phyloP scores from a whole-genome alignment of 805 yeast species.

The Pichia cephalocereana region DNA sequence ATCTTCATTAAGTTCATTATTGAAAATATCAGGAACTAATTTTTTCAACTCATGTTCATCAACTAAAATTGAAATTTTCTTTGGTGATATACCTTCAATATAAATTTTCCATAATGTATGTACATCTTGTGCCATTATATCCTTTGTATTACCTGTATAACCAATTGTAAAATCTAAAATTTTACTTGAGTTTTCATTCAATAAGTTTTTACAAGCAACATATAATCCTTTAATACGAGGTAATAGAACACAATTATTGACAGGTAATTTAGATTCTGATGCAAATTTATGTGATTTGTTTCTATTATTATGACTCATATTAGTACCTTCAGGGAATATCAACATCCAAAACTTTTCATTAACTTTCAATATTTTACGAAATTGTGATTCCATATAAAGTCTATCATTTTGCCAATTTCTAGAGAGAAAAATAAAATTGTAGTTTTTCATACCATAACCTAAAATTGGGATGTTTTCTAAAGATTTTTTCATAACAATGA shows the following conservation, averaged over 20 bases:
- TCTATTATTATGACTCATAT: conserved; percentile 58
- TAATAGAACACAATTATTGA: conserved; percentile 43
- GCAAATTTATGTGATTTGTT: conserved; percentile 51
- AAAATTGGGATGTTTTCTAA: conserved; percentile 60
- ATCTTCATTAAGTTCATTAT: conserved; percentile 33
- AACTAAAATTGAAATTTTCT: conserved; percentile 53
- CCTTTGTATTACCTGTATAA: conserved; percentile 57
- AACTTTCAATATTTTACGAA: conserved; percentile 37
- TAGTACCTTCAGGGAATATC: conserved; percentile 94
- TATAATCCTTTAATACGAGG: conserved; percentile 81
- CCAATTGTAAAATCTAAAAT: conserved; percentile 81
- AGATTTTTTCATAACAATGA: conserved; percentile 72
- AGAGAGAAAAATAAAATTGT: conserved; percentile 66
- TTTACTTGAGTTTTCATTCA: conserved; percentile 36
- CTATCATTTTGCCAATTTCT: conserved; percentile 84
- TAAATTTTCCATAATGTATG: conserved; percentile 59
- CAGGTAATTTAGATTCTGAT: conserved; percentile 38
- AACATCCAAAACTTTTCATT: conserved; percentile 48
- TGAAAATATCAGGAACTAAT: conserved; percentile 17
- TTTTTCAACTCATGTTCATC: conserved; percentile 40
- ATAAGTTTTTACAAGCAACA: conserved; percentile 49
- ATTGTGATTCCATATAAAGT: conserved; percentile 42
- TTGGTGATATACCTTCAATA: conserved; percentile 66
- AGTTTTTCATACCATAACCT: conserved; percentile 81
- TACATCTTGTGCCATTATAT: conserved; percentile 67